Conservation (phyloP, 169 alveolate species). For the Perkinsus chesapeaki region DNA sequence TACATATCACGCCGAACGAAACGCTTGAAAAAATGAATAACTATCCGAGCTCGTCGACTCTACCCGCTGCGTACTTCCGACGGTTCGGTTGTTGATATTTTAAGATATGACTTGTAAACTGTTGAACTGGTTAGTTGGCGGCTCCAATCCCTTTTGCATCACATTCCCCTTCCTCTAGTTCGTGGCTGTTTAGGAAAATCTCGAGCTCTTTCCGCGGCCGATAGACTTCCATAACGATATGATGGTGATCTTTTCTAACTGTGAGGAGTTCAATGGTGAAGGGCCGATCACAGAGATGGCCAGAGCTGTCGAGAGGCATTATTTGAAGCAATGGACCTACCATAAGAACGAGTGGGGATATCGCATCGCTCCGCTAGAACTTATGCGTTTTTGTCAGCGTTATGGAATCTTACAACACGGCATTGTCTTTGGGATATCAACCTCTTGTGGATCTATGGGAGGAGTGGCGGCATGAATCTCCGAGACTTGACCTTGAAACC, state of each 20-base stretch:
- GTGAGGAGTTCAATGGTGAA: neutral
- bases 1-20: too few species aligned
- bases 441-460: neutral
- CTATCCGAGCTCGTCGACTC: too few species aligned
- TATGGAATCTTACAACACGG: neutral
- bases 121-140: too few species aligned
- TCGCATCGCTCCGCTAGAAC: neutral
- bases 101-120: too few species aligned
- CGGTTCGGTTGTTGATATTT: too few species aligned
- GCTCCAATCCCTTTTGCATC: too few species aligned
- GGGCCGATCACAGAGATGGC: neutral
- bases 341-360: neutral
- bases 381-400: neutral
- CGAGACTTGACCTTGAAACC: neutral
- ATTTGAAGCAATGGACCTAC: neutral
- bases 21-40: too few species aligned
- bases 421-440: neutral
- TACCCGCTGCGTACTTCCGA: too few species aligned
- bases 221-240: neutral
- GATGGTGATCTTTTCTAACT: neutral
- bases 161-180: too few species aligned
- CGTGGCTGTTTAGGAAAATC: neutral
- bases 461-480: neutral
- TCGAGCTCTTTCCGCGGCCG: neutral
- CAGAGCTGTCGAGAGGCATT: neutral